Evolutionary conservation across 495 filamentous ascomycete genomes (phyloP), one percentile per base, ranked within the genome.

Genomic region (Tuber indicum): DNA sequence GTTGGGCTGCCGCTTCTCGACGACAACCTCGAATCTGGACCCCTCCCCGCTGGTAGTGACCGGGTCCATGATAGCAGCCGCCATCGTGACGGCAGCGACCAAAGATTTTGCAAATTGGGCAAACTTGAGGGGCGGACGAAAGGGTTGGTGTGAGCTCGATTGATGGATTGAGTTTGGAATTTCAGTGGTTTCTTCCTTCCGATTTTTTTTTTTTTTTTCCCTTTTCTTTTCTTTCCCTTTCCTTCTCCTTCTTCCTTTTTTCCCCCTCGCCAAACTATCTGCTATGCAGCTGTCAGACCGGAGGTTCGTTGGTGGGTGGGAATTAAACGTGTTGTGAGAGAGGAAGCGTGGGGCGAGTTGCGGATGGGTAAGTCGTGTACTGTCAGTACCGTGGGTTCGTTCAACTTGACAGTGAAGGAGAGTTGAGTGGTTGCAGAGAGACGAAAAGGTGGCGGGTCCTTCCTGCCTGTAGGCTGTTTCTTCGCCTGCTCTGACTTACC

Each of bases 1-100:
- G 62, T 84, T 84, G 17, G 86, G 85, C 76, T 85, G 86, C 49
- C 72, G 81, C 78, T 80, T 83, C 69, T 83, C 82, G 44, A 83
- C 77, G 62, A 83, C 79, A 62, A 83, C 71, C 76, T 83, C 78
- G 75, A 83, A 83, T 46, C 78, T 79, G 52, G 79, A 76, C 69
- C 74, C 79, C 78, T 80, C 78, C 72, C 78, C 76, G 74, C 58
- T 70, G 75, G 79, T 74, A 36, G 44, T 75, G 72, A 75, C 69
- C 74, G 79, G 70, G 58, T 66, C 58, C 58, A 66, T 36, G 58
- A 66, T 19, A 75, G 78, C 73, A 80, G 76, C 72, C 71, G 78
- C 79, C 78, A 81, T 81, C 78, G 72, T 81, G 74, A 70, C 73
- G 75, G 72, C 75, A 81, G 78, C 78, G 75, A 75, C 71, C 73